Base-by-base conservation (phyloP, 2,329 filamentous ascomycete species). In the Cryoendolithus antarcticus region DNA sequence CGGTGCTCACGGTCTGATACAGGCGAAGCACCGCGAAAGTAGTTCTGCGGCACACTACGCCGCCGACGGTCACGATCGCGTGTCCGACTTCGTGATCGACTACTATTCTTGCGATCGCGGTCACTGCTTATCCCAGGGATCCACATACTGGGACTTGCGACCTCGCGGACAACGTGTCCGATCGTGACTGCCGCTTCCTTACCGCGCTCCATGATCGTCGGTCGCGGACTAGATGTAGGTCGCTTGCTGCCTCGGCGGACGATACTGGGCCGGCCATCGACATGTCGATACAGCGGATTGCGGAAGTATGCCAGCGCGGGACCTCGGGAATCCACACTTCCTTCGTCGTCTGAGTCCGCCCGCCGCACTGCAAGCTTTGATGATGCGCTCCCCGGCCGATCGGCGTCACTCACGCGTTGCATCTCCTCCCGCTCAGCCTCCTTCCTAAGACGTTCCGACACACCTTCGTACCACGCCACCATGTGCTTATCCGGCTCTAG, bases 381-480 rank as follows among this genome's bases (percentile, higher is more conserved):
- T 27, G 24, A 27, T 27, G 24, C 5, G 24, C 24, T 27, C 3
- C 24, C 24, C 7, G 24, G 24, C 3, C 36, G 24, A 27, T 27
- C 24, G 24, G 24, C 24, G 5, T 27, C 24, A 27, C 24, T 38
- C 28, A 38, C 40, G 13, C 38, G 13, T 29, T 41, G 34, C 9
- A 37, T 11, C 32, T 38, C 38, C 55, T 65, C 59, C 51, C 64
- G 57, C 31, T 69, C 65, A 4, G 67, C 74, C 48, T 88, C 79
- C 40, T 72, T 67, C 44, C 77, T 74, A 35, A 94, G 62, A 48
- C 74, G 76, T 42, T 80, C 71, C 29, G 77, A 81, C 41, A 93
- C 88, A 2, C 71, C 68, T 48, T 82, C 77, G 57, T 96, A 86
- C 89, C 91, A 98, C 42, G 71, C 67, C 40, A 86, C 76, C 62